Percentiles rank a stretch among this genome's conserved stretches.
These are phyloP conservation scores for Medicago lupulina DNA, from an alignment of 306 rosid species.

Conservation along the genomic window DNA sequence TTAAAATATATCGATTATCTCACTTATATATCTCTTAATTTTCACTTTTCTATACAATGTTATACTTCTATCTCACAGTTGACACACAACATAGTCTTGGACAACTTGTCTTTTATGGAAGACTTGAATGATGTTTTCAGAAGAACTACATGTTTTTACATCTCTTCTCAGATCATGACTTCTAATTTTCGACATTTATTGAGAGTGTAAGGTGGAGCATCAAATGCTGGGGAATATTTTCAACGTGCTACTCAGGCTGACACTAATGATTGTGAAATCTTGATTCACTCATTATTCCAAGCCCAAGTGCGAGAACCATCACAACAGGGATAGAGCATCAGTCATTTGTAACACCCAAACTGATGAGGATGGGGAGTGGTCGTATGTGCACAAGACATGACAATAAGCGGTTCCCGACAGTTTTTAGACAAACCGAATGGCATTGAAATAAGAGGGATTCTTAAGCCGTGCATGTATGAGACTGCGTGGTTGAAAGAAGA, in stretches of 20 bases:
- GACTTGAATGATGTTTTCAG: too few species aligned
- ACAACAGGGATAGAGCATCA: slow-evolving; percentile 67
- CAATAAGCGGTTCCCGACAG: too few species aligned
- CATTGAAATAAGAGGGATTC: too few species aligned
- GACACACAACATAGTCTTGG: too few species aligned
- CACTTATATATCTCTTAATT: too few species aligned
- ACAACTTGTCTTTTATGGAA: neutral
- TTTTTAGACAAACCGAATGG: too few species aligned
- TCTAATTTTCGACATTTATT: slow-evolving; percentile 30
- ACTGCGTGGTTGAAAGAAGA: too few species aligned
- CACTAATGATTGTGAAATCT: slow-evolving; percentile 71
- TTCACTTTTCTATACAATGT: too few species aligned
- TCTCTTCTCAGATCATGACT: slow-evolving; percentile 29
- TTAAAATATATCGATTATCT: too few species aligned
- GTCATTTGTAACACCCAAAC: slow-evolving; percentile 44
- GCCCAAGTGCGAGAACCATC: slow-evolving; percentile 72
- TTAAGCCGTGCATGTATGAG: too few species aligned
- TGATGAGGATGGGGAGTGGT: too few species aligned
- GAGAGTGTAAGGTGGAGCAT: slow-evolving; percentile 78
- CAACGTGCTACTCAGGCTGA: slow-evolving; percentile 66
- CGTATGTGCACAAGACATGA: slow-evolving; percentile 80
- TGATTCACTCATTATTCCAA: slow-evolving; percentile 63
- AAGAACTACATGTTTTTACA: neutral
- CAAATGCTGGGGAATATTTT: slow-evolving; percentile 75
- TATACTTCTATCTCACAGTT: too few species aligned